phyloP scores from a whole-genome alignment of 2,329 filamentous ascomycete species.

The Aureobasidium sp. region DNA sequence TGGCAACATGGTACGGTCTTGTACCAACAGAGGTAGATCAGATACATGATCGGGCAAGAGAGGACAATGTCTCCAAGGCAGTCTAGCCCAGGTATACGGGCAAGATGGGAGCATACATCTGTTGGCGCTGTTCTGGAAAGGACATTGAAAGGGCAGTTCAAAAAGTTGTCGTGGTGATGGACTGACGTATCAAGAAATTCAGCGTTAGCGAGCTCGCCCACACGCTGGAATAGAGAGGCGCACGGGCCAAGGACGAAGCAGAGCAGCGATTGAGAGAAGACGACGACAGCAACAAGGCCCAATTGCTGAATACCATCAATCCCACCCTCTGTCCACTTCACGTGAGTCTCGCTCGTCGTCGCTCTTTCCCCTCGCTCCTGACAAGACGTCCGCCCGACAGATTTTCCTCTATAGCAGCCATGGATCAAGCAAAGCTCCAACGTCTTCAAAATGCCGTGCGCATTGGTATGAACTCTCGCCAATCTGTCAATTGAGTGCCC shows the following conservation, averaged over 20 bases:
- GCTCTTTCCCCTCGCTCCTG: neutral
- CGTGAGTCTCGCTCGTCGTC: conserved; percentile 2
- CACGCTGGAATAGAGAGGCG: conserved; percentile 1
- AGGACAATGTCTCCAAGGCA: neutral
- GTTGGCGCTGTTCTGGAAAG: neutral
- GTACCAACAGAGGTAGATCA: no score
- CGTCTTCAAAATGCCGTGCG: conserved; percentile 59
- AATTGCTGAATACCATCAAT: conserved; percentile 7
- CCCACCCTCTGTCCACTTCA: neutral
- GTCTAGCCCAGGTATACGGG: no score
- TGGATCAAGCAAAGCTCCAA: conserved; percentile 62
- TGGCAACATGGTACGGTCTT: neutral
- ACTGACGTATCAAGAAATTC: conserved; percentile 3
- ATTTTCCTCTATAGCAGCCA: neutral
- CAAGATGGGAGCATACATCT: no score
- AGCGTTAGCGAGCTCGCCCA: neutral
- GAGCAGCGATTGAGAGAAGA: conserved; percentile 5
- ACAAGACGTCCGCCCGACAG: neutral
- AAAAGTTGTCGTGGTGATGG: neutral
- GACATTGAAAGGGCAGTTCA: neutral
- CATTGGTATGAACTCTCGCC: conserved; percentile 54
- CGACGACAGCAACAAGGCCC: conserved; percentile 10
- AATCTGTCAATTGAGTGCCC: neutral
- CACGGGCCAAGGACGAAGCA: conserved; percentile 5
- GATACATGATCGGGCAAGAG: neutral